Conservation (phyloP, 208 protist genomes). For the Crithidia thermophila region DNA sequence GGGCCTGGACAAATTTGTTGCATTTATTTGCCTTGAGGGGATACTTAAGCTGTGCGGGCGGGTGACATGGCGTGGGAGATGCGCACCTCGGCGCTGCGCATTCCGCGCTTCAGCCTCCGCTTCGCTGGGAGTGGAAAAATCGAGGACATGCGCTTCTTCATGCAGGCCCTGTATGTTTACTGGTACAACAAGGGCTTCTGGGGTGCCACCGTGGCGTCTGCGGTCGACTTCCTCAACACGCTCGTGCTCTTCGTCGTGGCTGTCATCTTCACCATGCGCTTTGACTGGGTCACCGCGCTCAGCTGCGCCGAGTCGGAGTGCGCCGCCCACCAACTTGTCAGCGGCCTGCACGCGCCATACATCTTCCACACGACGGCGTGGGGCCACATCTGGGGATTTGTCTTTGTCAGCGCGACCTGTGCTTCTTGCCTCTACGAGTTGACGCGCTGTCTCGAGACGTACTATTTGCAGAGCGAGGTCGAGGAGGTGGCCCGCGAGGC, state of each 20-base stretch:
- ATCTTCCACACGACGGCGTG: slow-evolving; percentile 29
- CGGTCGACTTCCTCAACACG: slow-evolving; percentile 75
- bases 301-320: slow-evolving; percentile 69
- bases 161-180: slow-evolving; percentile 67
- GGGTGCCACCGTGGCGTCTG: slow-evolving; percentile 49
- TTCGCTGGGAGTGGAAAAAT: slow-evolving; percentile 57
- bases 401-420: slow-evolving; percentile 52
- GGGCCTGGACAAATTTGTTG: too few species aligned
- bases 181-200: slow-evolving; percentile 83
- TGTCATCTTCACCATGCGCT: slow-evolving; percentile 61
- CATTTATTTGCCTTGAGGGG: too few species aligned
- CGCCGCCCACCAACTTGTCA: slow-evolving; percentile 36
- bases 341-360: slow-evolving; percentile 44
- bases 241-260: slow-evolving; percentile 50
- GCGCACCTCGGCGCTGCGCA: slow-evolving; percentile 20
- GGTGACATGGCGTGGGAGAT: slow-evolving; percentile 24
- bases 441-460: slow-evolving; percentile 48
- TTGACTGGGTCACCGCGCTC: slow-evolving; percentile 62
- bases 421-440: slow-evolving; percentile 58
- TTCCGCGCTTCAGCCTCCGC: slow-evolving; percentile 42
- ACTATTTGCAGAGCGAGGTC: slow-evolving; percentile 49
- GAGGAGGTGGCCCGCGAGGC: slow-evolving; percentile 51
- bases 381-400: slow-evolving; percentile 39
- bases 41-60: background rate
- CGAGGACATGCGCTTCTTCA: slow-evolving; percentile 69